Evolutionary conservation across 345 rosid genomes (phyloP).

Genomic region (Murraya paniculata): DNA sequence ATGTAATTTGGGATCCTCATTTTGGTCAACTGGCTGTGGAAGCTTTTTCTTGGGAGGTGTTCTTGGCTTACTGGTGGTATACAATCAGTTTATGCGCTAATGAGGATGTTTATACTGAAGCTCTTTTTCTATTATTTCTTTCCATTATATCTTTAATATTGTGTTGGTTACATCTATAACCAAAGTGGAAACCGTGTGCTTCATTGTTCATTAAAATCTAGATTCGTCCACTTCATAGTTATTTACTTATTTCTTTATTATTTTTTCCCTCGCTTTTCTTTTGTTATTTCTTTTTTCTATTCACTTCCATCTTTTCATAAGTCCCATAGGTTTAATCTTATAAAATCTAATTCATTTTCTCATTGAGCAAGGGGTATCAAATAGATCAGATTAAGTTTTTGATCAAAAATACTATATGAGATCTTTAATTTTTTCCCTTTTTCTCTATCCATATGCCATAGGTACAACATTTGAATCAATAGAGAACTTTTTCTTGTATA

Average conservation of each 20-base stretch:
- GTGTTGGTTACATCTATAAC: conserved; percentile 11
- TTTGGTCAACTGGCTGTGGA: neutral
- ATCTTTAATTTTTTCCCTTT: neutral
- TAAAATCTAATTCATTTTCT: too few relatives aligned
- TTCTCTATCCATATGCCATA: neutral
- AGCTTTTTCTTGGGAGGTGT: conserved; percentile 4
- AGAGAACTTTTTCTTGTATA: neutral
- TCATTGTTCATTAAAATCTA: neutral
- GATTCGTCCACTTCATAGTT: too few relatives aligned
- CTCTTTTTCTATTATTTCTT: conserved; percentile 10
- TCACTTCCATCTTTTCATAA: neutral
- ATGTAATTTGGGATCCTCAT: neutral
- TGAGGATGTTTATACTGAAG: conserved; percentile 12
- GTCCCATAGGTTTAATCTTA: too few relatives aligned
- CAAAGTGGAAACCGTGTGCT: conserved; percentile 7
- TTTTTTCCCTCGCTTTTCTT: too few relatives aligned
- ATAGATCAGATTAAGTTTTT: too few relatives aligned
- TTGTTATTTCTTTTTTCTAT: too few relatives aligned
- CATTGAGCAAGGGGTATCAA: too few relatives aligned
- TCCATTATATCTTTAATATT: neutral
- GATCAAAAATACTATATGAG: neutral
- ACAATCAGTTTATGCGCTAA: conserved; percentile 14
- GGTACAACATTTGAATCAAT: neutral
- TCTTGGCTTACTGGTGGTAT: conserved; percentile 1
- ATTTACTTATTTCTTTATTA: too few relatives aligned